Percentiles rank a stretch among this genome's conserved stretches.
These are phyloP conservation scores for Debaryomyces subglobosus DNA, from an alignment of 1,139 yeast genomes.

Conservation along the genomic window DNA sequence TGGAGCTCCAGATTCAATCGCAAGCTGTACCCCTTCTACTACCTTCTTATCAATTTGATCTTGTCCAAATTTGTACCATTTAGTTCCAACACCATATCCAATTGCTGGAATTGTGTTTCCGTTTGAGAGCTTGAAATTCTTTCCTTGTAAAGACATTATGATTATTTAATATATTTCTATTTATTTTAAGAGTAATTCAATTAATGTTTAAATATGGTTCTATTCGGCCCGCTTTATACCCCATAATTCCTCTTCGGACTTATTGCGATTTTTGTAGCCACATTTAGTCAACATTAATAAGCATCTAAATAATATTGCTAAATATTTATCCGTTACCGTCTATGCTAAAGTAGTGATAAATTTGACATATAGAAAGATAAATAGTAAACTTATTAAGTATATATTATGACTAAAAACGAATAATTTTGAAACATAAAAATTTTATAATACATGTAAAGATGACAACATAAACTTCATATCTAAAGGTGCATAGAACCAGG, in stretches of 20 bases:
- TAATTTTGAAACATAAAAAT: background rate
- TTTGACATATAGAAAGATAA: background rate
- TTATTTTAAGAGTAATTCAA: background rate
- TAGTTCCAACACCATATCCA: constrained; percentile 41
- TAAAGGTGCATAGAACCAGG: constrained; percentile 1
- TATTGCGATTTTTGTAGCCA: background rate
- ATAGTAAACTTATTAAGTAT: background rate
- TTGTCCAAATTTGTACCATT: constrained; percentile 31
- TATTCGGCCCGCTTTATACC: background rate
- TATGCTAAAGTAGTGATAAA: background rate
- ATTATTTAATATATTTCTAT: background rate
- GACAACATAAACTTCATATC: constrained; percentile 8
- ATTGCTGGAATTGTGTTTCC: constrained; percentile 29
- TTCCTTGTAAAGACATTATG: constrained; percentile 15
- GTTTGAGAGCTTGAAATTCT: constrained; percentile 23
- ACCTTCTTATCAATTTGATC: constrained; percentile 22
- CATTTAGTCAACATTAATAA: constrained; percentile 1
- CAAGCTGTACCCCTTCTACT: constrained; percentile 26
- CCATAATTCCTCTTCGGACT: background rate
- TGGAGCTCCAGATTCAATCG: constrained; percentile 33
- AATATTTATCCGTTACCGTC: background rate
- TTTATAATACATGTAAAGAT: constrained; percentile 9
- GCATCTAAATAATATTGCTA: background rate
- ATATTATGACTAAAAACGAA: background rate
- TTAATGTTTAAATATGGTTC: background rate